Evolutionary conservation across 73 alveolate genomes (phyloP).

Genomic region (Diophrys sp.): DNA sequence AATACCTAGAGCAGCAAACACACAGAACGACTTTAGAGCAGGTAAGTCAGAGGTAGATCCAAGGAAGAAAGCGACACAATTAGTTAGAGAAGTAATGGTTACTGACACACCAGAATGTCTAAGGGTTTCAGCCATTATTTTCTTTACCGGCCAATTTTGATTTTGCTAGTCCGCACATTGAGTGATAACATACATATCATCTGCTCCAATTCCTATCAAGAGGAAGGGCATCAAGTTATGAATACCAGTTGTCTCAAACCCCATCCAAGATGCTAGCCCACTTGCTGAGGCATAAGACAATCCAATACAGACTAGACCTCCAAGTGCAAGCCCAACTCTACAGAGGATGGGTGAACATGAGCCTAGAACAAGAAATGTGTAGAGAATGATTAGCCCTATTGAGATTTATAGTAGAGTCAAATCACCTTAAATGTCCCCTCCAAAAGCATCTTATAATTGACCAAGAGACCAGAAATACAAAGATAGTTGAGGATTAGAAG

Average conservation of each 20-base stretch:
- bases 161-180: conserved; percentile 4
- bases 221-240: conserved; percentile 23
- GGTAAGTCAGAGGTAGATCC: conserved; percentile 52
- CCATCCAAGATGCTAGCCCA: neutral
- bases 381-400: neutral
- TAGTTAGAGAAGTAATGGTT: conserved; percentile 45
- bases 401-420: neutral
- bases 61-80: conserved; percentile 48
- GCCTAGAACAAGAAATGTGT: conserved; percentile 7
- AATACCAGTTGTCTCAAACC: neutral
- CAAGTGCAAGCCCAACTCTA: conserved; percentile 2
- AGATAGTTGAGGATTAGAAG: neutral
- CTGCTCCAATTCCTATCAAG: conserved; percentile 55
- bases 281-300: neutral
- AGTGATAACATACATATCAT: conserved; percentile 47
- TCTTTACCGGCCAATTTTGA: neutral
- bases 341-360: neutral
- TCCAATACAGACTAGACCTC: conserved; percentile 1
- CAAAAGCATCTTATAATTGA: neutral
- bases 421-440: conserved; percentile 7
- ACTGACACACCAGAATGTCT: conserved; percentile 34
- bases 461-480: neutral
- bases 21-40: conserved; percentile 45
- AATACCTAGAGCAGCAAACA: conserved; percentile 47
- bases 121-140: conserved; percentile 12